A percentile compares a stretch with the other conserved stretches of the same genome.
phyloP scores from a whole-genome alignment of 306 rosid genomes.

The Lotus japonicus region DNA sequence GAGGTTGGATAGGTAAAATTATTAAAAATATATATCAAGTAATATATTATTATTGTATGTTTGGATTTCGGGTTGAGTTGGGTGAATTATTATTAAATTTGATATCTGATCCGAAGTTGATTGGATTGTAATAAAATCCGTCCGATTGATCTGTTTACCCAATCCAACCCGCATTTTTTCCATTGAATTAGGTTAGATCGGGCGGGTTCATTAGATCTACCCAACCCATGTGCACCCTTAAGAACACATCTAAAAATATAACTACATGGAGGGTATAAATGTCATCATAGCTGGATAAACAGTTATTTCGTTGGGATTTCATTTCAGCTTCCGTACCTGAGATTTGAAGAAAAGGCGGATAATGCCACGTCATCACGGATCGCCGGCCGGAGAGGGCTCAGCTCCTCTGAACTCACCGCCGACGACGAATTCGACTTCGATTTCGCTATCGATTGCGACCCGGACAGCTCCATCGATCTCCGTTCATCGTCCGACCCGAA shows the following conservation, averaged over 20 bases:
- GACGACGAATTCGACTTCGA: constrained; percentile 74
- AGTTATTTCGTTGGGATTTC: constrained; percentile 21
- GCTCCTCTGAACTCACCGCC: constrained; percentile 79
- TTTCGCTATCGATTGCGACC: constrained; percentile 51
- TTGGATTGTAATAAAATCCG: too few relatives aligned
- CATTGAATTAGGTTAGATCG: too few relatives aligned
- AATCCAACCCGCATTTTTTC: too few relatives aligned
- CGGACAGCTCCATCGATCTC: constrained; percentile 61
- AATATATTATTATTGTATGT: too few relatives aligned
- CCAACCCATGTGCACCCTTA: too few relatives aligned
- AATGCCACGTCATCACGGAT: constrained; percentile 66
- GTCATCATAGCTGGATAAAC: constrained; percentile 23
- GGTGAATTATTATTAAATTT: too few relatives aligned
- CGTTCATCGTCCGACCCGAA: constrained; percentile 68
- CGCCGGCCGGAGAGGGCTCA: constrained; percentile 59
- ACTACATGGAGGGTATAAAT: constrained; percentile 11
- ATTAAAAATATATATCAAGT: too few relatives aligned
- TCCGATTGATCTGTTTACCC: too few relatives aligned
- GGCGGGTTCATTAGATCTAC: too few relatives aligned
- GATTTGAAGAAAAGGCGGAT: constrained; percentile 60
- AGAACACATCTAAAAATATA: not conserved
- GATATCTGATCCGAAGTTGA: too few relatives aligned
- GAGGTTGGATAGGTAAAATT: too few relatives aligned
- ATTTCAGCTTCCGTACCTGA: constrained; percentile 51
- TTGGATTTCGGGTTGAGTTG: too few relatives aligned